Evolutionary conservation across 2,329 filamentous ascomycete genomes (phyloP), one percentile per base, ranked within the genome.

Genomic region (Zymoseptoria ardabiliae): DNA sequence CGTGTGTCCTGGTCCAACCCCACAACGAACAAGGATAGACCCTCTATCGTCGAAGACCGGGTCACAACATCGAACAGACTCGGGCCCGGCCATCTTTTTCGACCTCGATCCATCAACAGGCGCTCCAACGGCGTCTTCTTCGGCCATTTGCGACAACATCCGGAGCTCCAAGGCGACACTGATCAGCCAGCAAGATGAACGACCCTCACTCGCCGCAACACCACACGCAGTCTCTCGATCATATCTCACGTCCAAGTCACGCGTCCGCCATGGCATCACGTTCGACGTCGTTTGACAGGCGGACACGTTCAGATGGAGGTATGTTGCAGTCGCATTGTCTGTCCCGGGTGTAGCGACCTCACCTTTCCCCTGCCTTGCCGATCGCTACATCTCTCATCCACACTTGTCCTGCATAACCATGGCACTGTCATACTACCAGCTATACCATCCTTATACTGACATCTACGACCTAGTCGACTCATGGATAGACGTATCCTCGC

Each of bases 401-500:
- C 49, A 41, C 50, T 19, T 25, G 22, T 25, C 51, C 20, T 28
- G 51, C 51, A 53, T 53, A 53, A 53, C 51, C 45, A 66, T 68
- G 65, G 56, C 63, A 22, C n/a, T 28, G 17, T 66, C 58, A 61
- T 67, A 64, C 45, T 65, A 52, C 35, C 58, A 61, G n/a, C 57
- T 61, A 13, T 58, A 58, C 58, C 55, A 59, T 41, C 60, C 58
- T 48, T 66, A 64, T 61, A 61, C 69, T 72, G 64, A 72, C 67
- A 61, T 66, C 62, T 67, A 65, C 60, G 51, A 56, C 57, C 53
- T 63, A 65, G 63, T 65, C 92, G 94, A 97, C 78, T 97, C 94
- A 8, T 99, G 94, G 94, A 85, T 97, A 68, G 93, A 99, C 74
- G 86, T 99, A 61, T 85, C 89, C 53, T 97, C 93, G 3, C 90